These are phyloP conservation scores for Metschnikowia proteae DNA, from an alignment of 805 yeast species.

Conservation along the genomic window DNA sequence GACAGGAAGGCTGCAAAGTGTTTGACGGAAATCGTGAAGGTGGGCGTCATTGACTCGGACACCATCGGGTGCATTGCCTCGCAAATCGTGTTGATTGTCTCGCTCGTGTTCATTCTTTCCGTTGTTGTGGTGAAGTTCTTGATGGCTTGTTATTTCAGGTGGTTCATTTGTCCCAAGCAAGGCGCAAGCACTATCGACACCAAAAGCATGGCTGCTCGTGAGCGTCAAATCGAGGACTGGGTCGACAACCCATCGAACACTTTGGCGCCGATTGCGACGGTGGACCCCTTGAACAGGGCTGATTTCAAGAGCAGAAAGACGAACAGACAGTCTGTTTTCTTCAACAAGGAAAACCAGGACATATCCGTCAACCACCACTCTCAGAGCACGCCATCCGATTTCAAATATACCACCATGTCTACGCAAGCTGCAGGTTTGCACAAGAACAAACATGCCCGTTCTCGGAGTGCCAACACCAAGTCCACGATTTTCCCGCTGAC, in stretches of 20 bases:
- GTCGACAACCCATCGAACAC: slow-evolving; percentile 48
- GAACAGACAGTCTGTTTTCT: slow-evolving; percentile 41
- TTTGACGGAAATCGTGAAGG: slow-evolving; percentile 77
- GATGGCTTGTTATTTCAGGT: slow-evolving; percentile 85
- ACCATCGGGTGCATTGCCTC: slow-evolving; percentile 95
- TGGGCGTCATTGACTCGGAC: slow-evolving; percentile 84
- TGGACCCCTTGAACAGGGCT: slow-evolving; percentile 52
- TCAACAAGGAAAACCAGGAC: slow-evolving; percentile 23
- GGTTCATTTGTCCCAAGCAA: slow-evolving; percentile 64
- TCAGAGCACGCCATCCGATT: slow-evolving; percentile 31
- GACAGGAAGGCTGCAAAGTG: slow-evolving; percentile 76
- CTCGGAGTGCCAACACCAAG: slow-evolving; percentile 14
- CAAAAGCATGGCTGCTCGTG: slow-evolving; percentile 59
- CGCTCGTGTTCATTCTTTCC: slow-evolving; percentile 80
- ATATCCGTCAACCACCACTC: slow-evolving; percentile 29
- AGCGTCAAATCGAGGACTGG: slow-evolving; percentile 79
- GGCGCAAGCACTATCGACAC: slow-evolving; percentile 68
- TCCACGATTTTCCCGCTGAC: slow-evolving; percentile 22
- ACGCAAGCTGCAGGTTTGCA: slow-evolving; percentile 50
- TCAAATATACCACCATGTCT: slow-evolving; percentile 58
- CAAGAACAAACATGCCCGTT: slow-evolving; percentile 16
- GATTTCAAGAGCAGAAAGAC: slow-evolving; percentile 36
- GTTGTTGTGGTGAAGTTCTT: slow-evolving; percentile 74
- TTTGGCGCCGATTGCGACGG: slow-evolving; percentile 36
- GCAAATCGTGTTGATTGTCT: slow-evolving; percentile 70